Evolutionary conservation across 768 basidiomycete species (phyloP).

Genomic region (Stropharia rugosoannulata): DNA sequence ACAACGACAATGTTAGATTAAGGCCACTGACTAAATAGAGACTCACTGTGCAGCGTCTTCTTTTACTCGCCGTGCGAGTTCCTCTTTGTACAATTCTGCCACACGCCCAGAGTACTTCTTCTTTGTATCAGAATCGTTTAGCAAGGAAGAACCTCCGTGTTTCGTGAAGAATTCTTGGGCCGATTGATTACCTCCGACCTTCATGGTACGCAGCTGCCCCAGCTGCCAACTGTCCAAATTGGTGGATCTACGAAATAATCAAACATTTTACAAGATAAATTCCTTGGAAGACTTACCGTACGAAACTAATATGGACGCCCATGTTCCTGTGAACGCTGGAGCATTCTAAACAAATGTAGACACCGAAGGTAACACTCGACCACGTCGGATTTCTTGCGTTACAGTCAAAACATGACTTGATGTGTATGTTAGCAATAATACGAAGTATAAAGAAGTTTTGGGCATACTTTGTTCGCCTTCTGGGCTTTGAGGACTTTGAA

Average conservation of each 20-base stretch:
- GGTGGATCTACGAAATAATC: constrained; percentile 66
- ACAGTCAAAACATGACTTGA: constrained; percentile 84
- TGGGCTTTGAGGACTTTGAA: constrained; percentile 82
- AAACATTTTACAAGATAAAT: not conserved
- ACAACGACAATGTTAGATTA: not conserved
- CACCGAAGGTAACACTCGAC: constrained; percentile 94
- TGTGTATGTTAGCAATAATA: not conserved
- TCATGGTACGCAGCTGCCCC: constrained; percentile 90
- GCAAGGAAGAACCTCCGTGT: constrained; percentile 72
- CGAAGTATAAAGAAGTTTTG: not conserved
- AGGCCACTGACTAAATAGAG: not conserved
- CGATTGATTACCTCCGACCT: constrained; percentile 89
- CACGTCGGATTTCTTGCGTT: constrained; percentile 95
- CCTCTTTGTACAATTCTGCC: constrained; percentile 91
- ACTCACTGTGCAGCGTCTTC: constrained; percentile 72
- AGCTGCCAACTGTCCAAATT: constrained; percentile 96
- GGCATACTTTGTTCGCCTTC: constrained; percentile 81
- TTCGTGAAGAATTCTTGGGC: constrained; percentile 89
- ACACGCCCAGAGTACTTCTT: constrained; percentile 86
- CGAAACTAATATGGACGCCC: constrained; percentile 98
- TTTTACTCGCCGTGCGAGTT: constrained; percentile 74
- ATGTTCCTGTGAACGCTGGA: constrained; percentile 93
- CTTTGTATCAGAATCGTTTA: constrained; percentile 76
- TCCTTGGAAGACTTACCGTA: constrained; percentile 57
- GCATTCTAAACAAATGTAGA: constrained; percentile 98